These are phyloP conservation scores for Guyanaporus albipodus DNA, from an alignment of 768 basidiomycete species.

Conservation along the genomic window DNA sequence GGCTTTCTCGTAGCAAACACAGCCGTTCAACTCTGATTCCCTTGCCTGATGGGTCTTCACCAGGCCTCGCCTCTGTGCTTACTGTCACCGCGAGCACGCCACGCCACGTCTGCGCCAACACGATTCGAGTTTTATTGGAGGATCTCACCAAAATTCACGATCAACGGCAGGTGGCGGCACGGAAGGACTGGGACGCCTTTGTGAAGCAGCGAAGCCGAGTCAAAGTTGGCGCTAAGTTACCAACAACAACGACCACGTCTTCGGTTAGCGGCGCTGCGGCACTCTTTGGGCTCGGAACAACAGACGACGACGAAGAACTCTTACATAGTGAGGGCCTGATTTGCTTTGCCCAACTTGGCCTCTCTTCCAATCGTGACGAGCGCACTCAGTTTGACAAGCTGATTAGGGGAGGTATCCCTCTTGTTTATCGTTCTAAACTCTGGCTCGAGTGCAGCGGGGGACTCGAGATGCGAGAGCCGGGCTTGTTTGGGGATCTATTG, in stretches of 20 bases:
- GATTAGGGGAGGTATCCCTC: conserved; percentile 82
- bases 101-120: conserved; percentile 70
- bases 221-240: conserved; percentile 29
- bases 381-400: conserved; percentile 75
- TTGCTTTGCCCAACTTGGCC: conserved; percentile 85
- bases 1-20: conserved; percentile 47
- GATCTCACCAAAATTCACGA: conserved; percentile 84
- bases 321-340: conserved; percentile 81
- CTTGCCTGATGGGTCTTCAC: conserved; percentile 17
- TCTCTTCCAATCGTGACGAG: conserved; percentile 66
- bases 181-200: conserved; percentile 87
- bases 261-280: conserved; percentile 51
- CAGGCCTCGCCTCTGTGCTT: conserved; percentile 48
- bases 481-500: conserved; percentile 83
- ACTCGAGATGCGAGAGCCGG: conserved; percentile 88
- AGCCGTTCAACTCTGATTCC: conserved; percentile 41
- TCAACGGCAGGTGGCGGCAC: conserved; percentile 59
- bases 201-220: conserved; percentile 63
- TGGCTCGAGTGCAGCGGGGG: conserved; percentile 95
- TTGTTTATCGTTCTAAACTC: conserved; percentile 81
- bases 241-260: conserved; percentile 16
- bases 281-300: conserved; percentile 63
- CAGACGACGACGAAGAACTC: conserved; percentile 68
- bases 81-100: conserved; percentile 60
- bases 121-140: conserved; percentile 67